Base-by-base conservation (phyloP, 768 basidiomycete species). In the Lactarius akahatsu region DNA sequence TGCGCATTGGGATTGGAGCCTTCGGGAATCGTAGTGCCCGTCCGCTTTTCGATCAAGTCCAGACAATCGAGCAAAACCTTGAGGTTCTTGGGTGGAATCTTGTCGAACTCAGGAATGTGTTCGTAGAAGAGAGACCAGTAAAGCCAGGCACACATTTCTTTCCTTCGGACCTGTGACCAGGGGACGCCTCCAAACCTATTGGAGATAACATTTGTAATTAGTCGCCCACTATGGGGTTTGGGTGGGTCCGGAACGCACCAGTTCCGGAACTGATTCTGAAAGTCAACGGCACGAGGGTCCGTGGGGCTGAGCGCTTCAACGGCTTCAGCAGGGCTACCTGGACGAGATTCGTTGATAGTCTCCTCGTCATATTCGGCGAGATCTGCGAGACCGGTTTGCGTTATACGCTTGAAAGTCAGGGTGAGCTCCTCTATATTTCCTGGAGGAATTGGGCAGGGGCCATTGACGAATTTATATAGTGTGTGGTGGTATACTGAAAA, bases 41-140 rank as follows among this genome's bases (percentile, higher is more conserved):
- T 79, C 28, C 92, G 88, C 69, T 83, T 86, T 78, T 95, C 85
- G 28, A 96, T 73, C 52, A 88, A 74, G 40, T 81, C 80, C 5
- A 94, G 69, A 1, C 86, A 83, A 45, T 86, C 80, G 41, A 87
- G 80, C n/a, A 96, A 70, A 18, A 84, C 80, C 8, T 73, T 74
- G 34, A 77, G 79, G 59, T 85, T 85, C 3, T 77, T 66, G 13
- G 78, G 74, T 2, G 85, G 76, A 20, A 91, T 74, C 34, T 75
- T 61, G 13, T 86, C 80, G 5, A 77, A 73, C 7, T 83, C 72
- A 18, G 88, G 87, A 38, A 91, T 78, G 45, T 85, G 80, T 5
- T 82, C 79, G 72, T 89, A 89, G 76, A 87, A 95, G 72, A 91
- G 87, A 28, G 85, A 83, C 93, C 94, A 96, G 64, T 91, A 87